Base-by-base conservation (phyloP, 306 rosid species). In the Dalbergia oliveri region DNA sequence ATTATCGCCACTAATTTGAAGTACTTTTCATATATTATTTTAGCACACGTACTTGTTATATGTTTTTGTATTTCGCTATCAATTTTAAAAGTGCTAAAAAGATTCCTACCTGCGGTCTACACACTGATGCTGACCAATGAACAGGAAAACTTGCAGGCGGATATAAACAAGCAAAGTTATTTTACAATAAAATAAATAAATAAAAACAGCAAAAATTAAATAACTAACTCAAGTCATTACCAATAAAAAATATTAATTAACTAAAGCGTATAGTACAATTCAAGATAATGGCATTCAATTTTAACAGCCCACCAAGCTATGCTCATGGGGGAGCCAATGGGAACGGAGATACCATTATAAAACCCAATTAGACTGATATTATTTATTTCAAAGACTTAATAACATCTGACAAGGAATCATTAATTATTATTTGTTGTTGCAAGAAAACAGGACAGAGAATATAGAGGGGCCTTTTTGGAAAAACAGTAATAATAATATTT, bases 111-210 rank as follows among this genome's bases (percentile, higher is more conserved):
- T 54, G 18, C 76, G 82, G 69, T 72, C 79, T 69, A 76, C 62
- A 53, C 77, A 35, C 75, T 49, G 88, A 82, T 82, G 84, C 70
- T 84, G 90, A 87, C 88, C 75, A 66, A 84, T 64, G 86, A 84
- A 74, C 72, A 84, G 37, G 66, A 56, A 35, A 74, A 6, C 50
- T 41, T 58, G 65, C 58, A 2, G 26, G 16, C 33, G 14, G 76
- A 81, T 62, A 33, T 79, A 85, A 76, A 60, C 64, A 59, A 59
- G 58, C 35, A 39, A 68, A 19, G 23, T 58, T 8, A 1, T 56
- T 3, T 69, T 59, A 16, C 9, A 62, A n/a, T 14, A 31, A 47
- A 51, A 33, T 8, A 43, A 72, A 53, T 47, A 34, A 12, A 6
- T 49, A 37, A 37, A 66, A 16, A 39, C 11, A 50, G 4, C 31